Conservation (phyloP, 805 yeast genomes). For the Peterozyma toletana region DNA sequence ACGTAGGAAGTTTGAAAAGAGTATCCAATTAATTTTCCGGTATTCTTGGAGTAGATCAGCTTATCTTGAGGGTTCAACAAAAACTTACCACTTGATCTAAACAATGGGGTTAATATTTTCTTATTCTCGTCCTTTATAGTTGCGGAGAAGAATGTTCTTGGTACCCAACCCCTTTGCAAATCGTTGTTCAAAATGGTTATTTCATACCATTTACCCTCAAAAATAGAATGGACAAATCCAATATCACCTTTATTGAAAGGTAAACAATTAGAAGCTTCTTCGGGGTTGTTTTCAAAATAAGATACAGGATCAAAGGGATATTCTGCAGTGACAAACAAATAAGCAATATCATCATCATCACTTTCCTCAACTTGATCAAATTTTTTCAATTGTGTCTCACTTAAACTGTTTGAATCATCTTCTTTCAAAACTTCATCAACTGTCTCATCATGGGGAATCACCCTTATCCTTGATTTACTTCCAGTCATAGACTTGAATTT, state of each 20-base stretch:
- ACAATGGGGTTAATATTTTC: constrained; percentile 45
- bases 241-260: constrained; percentile 64
- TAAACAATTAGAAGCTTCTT: constrained; percentile 67
- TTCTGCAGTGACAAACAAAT: constrained; percentile 48
- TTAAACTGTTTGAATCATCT: neutral
- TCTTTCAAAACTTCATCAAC: neutral
- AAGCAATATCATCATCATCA: constrained; percentile 38
- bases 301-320: constrained; percentile 46
- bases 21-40: constrained; percentile 28
- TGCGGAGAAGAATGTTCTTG: constrained; percentile 67
- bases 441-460: neutral
- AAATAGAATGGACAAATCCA: constrained; percentile 73
- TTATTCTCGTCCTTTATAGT: constrained; percentile 23
- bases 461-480: constrained; percentile 1
- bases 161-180: constrained; percentile 75
- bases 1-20: constrained; percentile 52
- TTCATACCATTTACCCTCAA: constrained; percentile 85
- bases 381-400: neutral
- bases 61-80: constrained; percentile 56
- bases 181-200: constrained; percentile 56
- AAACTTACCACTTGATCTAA: constrained; percentile 61
- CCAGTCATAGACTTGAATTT: constrained; percentile 6
- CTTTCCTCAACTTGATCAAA: constrained; percentile 13
- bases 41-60: constrained; percentile 22
- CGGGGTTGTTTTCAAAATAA: constrained; percentile 14